Base-by-base conservation (phyloP, 352 stramenopile genomes). In the Hyaloperonospora brassicae region DNA sequence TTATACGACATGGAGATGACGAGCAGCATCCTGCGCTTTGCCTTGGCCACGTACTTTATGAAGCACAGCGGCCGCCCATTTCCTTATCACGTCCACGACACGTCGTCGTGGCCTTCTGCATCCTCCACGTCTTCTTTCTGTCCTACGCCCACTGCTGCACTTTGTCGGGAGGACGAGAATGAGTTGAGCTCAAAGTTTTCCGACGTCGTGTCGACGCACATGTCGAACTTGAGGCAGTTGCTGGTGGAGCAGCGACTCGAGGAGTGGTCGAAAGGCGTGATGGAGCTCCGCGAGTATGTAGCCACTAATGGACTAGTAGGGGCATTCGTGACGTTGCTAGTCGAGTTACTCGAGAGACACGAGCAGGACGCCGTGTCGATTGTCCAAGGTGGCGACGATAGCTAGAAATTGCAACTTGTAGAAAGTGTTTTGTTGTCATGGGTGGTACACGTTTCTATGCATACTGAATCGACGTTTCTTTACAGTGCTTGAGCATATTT, bases 31-130 rank as follows among this genome's bases (percentile, higher is more conserved):
- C 58, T 72, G 55, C 64, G 68, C 38, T 76, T 76, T 45, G 68
- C 65, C 22, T 64, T 73, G 51, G 58, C 64, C 36, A 71, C 68
- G 30, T 72, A 71, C 46, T 61, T 71, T 21, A 64, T 76, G 61
- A 73, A 71, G 38, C 61, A 52, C 25, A 52, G 58, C 11, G 27
- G 27, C 0, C 14, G 13, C 50, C 42, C 21, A 25, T 43, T 6
- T 35, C 30, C 21, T 10, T 46, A 8, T 2, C 44, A 56, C 27
- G 5, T 21, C 22, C 38, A 11, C 17, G 7, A 53, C 13, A 39
- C 42, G 2, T 47, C 24, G 12, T 42, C 44, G 0, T 69, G 40
- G 31, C 1, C 41, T 34, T 59, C 40, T 31, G 7, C 52, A 14
- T 31, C 27, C 27, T 31, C 27, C 27, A 8, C 27, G 3, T 31